Evolutionary conservation across 192 early-diverging fungal species (phyloP).

Genomic region (Linnemannia exigua): DNA sequence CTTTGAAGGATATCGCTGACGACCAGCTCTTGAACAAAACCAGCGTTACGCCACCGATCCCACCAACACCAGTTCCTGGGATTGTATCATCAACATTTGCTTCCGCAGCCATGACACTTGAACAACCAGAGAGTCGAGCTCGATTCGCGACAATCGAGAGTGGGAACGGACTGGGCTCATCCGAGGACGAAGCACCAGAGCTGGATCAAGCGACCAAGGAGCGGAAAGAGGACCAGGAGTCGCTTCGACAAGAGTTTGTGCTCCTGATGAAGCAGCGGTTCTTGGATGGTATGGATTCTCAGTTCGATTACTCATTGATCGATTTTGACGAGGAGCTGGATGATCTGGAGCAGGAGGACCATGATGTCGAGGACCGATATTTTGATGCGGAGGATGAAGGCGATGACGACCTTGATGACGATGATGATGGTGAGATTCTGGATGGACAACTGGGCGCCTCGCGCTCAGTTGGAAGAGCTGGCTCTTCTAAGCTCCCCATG

Average conservation of each 20-base stretch:
- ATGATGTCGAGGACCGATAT: constrained; percentile 45
- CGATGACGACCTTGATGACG: background rate
- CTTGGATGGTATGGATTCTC: constrained; percentile 41
- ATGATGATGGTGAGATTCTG: background rate
- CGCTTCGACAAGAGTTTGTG: constrained; percentile 38
- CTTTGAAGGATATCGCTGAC: constrained; percentile 8
- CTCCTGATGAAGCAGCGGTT: constrained; percentile 57
- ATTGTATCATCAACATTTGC: constrained; percentile 31
- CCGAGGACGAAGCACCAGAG: constrained; percentile 16
- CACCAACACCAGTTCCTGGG: constrained; percentile 20
- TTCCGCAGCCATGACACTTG: constrained; percentile 34
- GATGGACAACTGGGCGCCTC: background rate
- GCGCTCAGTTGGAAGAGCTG: background rate
- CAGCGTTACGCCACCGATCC: constrained; percentile 35
- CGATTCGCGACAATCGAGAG: constrained; percentile 32
- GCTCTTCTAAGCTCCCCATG: background rate
- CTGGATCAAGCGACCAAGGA: constrained; percentile 16
- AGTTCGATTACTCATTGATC: constrained; percentile 48
- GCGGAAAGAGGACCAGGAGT: constrained; percentile 47
- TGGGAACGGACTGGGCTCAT: constrained; percentile 18
- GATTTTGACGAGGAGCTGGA: constrained; percentile 54
- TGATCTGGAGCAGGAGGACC: constrained; percentile 47
- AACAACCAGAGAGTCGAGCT: constrained; percentile 33
- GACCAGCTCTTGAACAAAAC: constrained; percentile 17
- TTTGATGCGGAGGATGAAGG: constrained; percentile 44